Evolutionary conservation across 2,329 filamentous ascomycete genomes (phyloP), one percentile per base, ranked within the genome.

Genomic region (Fonsecaea pedrosoi): DNA sequence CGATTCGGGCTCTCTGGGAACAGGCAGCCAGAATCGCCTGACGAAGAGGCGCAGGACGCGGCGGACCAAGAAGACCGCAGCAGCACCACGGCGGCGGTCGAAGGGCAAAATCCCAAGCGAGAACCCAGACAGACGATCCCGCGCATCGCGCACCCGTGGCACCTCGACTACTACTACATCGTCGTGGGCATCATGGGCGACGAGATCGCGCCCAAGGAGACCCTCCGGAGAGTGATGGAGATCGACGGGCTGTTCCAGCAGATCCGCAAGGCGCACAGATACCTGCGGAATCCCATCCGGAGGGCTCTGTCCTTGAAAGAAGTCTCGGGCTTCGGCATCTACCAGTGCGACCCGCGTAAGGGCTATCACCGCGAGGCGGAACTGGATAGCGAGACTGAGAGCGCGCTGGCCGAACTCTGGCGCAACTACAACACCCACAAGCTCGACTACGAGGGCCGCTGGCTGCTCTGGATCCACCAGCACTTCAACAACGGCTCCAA

Each of bases 401-500:
- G 64, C 30, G 59, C 64, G n/a, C 59, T 66, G 9, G 54, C 59
- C 15, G 64, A 66, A 12, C 54, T 66, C 30, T 66, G 64, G 64
- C 64, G 64, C 32, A 66, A 54, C 21, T 66, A 58, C 40, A 66
- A 62, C 40, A 56, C 53, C 1, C 59, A 66, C 42, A 59, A 54
- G 18, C 54, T 66, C 25, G 64, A 66, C 59, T 62, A 66, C 37
- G 64, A 66, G 59, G 64, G 64, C 32, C 64, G 64, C 13, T 66
- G 64, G 64, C 59, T 66, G 42, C 38, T 66, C 42, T 66, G 64
- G 64, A 66, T 66, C 37, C 64, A 66, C 42, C 59, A 62, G 42
- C 64, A 66, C 50, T 66, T 66, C 59, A 66, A 66, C 54, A 62
- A 62, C 35, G 50, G 59, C 50, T 66, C 64, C 7, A 66, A 66